Evolutionary conservation across 225 moss, liverwort and hornwort genomes (phyloP), one percentile per base, ranked within the genome.

Genomic region (Physcomitrellopsis africana): DNA sequence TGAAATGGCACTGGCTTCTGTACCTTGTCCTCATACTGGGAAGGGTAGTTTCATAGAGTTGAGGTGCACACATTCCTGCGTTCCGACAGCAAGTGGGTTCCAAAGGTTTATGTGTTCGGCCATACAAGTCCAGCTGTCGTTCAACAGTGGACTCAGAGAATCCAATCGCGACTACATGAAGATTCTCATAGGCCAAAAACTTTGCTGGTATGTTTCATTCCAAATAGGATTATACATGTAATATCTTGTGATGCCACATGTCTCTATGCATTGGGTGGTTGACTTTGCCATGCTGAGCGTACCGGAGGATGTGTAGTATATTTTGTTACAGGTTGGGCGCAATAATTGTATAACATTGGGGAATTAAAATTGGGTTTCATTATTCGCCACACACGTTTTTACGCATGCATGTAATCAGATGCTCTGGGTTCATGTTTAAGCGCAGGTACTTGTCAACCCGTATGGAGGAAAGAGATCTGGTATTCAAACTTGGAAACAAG

Each of bases 181-280:
- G 92, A 84, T 60, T 70, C n/a, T 20, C 78, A 69, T 69, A 88
- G 92, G 71, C 94, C 94, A 59, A 94, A 86, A 72, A 74, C 77
- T 56, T 68, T 92, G 42, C 79, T 91, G 91, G 93, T 91, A 78
- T 65, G 84, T 80, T 63, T 57, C 51, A 66, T 18, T 55, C 52
- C 62, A 48, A 75, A 76, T 63, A 73, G 61, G 29, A 47, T 16
- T 46, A 45, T 26, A 18, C 7, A 1, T 75, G 22, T 20, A 63
- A 45, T 14, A n/a, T 44, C 0, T 51, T 45, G 42, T 76, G 67
- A 62, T 56, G 17, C 48, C 46, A 60, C 14, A 46, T 51, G 11
- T 62, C 45, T 24, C 73, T 32, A 79, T 60, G n/a, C 51, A 66
- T 43, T 58, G 24, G 59, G 10, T 72, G 19, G 24, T 67, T 3